Evolutionary conservation across 768 basidiomycete genomes (phyloP).

Genomic region (Bullera alba): DNA sequence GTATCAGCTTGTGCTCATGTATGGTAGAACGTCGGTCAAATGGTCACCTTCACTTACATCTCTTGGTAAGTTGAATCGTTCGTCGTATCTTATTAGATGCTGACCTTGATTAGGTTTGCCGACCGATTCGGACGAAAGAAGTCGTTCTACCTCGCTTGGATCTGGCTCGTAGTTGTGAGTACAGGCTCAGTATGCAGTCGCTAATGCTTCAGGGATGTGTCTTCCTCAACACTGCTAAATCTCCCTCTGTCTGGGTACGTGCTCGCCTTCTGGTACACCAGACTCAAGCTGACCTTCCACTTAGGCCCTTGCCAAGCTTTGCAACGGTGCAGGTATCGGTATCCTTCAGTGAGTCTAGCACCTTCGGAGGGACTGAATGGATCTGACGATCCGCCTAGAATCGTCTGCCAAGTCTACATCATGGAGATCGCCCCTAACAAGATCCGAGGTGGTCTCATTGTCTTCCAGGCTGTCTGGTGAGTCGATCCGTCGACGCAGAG

Average conservation of each 20-base stretch:
- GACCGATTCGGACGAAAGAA: constrained; percentile 5
- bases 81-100: neutral
- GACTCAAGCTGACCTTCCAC: neutral
- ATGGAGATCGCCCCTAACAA: constrained; percentile 11
- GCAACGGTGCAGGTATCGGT: constrained; percentile 10
- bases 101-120: constrained; percentile 1
- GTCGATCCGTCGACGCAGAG: neutral
- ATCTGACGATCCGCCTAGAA: too few species aligned
- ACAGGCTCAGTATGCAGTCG: too few species aligned
- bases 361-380: neutral
- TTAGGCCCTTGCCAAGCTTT: constrained; percentile 9
- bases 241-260: constrained; percentile 4
- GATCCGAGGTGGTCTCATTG: constrained; percentile 10
- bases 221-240: constrained; percentile 6
- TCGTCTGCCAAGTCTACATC: constrained; percentile 6
- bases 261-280: neutral
- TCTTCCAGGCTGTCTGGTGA: constrained; percentile 10
- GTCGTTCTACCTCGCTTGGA: constrained; percentile 5
- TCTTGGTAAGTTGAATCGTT: neutral
- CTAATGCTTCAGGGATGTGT: constrained; percentile 5
- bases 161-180: constrained; percentile 10
- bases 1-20: neutral
- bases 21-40: constrained; percentile 7
- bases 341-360: constrained; percentile 3
- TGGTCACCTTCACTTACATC: constrained; percentile 5